Base-by-base conservation (phyloP, 108 stramenopile genomes). In the Bacterosira constricta region DNA sequence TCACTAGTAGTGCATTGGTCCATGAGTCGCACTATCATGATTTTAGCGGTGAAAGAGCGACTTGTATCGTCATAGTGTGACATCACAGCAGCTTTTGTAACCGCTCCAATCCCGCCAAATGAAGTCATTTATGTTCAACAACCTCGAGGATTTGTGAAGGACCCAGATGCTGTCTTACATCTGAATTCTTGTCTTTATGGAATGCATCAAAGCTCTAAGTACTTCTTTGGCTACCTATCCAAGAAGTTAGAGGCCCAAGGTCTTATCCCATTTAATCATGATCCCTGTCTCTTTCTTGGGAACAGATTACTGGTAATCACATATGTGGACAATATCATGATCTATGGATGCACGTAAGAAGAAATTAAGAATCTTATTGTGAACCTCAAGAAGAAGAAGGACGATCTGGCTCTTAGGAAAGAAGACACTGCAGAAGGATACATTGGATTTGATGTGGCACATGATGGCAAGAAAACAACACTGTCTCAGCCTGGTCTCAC, bases 401-500 rank as follows among this genome's bases (percentile, higher is more conserved):
- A n/a, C n/a, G n/a, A n/a, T n/a, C n/a, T n/a, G n/a, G n/a, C n/a
- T n/a, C n/a, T n/a, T n/a, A n/a, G n/a, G n/a, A n/a, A n/a, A 32
- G 46, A 35, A 50, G 20, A 29, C 69, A 27, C 38, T 59, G 61
- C 70, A 5, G 57, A 57, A 21, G 69, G 69, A 25, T 70, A 47
- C 29, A 39, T 70, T 34, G 69, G 69, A 13, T 42, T 73, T 6
- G 39, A 71, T 4, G 37, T 71, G 7, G 15, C 23, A 0, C 35
- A 12, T 2, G 23, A 25, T 17, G 45, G 20, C 12, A 45, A 26
- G 20, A 49, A 11, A 12, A 46, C 26, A 25, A 29, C 30, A 1
- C 57, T 71, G 15, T 75, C 82, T 18, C 86, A 88, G 49, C 53
- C 59, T n/a, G 86, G 86, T 3, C 69, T 85, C 8, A 85, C 72